A percentile compares a stretch with the other conserved stretches of the same genome.
Evolutionary conservation across 2,329 filamentous ascomycete species (phyloP).

Genomic region (Aspergillus cejpii): DNA sequence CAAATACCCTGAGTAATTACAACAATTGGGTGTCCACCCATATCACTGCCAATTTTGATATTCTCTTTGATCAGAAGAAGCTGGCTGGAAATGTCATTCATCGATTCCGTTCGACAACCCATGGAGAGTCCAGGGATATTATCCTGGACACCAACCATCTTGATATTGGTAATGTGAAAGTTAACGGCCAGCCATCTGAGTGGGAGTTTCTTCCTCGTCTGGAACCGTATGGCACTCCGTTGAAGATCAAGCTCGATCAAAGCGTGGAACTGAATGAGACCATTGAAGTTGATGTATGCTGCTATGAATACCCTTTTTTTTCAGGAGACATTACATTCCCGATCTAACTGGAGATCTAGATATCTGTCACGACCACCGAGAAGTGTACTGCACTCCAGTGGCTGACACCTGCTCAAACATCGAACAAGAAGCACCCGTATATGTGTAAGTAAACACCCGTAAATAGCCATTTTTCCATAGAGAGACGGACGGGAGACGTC

Average conservation of each 20-base stretch:
- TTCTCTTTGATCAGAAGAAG: conserved; percentile 74
- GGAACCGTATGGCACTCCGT: conserved; percentile 58
- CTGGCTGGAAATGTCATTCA: conserved; percentile 72
- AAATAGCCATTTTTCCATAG: conserved; percentile 36
- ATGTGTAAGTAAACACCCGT: conserved; percentile 54
- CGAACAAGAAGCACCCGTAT: conserved; percentile 91
- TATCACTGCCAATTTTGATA: conserved; percentile 70
- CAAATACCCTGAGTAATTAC: conserved; percentile 89
- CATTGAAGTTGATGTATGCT: conserved; percentile 44
- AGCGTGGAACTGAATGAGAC: conserved; percentile 43
- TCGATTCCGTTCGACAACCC: conserved; percentile 67
- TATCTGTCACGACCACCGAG: conserved; percentile 72
- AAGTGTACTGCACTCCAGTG: conserved; percentile 91
- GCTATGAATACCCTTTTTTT: not conserved
- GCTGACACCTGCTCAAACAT: conserved; percentile 88
- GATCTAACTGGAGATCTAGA: conserved; percentile 35
- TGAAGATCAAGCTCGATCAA: conserved; percentile 45
- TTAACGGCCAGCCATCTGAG: conserved; percentile 57
- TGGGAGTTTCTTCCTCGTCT: conserved; percentile 65
- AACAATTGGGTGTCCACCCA: conserved; percentile 78
- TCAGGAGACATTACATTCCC: not conserved
- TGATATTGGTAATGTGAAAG: conserved; percentile 62
- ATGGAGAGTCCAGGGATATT: conserved; percentile 66
- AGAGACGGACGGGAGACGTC: not conserved
- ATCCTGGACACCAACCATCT: conserved; percentile 84